These are phyloP conservation scores for Coniochaeta prunicola DNA, from an alignment of 2,329 filamentous ascomycete genomes.

Conservation along the genomic window DNA sequence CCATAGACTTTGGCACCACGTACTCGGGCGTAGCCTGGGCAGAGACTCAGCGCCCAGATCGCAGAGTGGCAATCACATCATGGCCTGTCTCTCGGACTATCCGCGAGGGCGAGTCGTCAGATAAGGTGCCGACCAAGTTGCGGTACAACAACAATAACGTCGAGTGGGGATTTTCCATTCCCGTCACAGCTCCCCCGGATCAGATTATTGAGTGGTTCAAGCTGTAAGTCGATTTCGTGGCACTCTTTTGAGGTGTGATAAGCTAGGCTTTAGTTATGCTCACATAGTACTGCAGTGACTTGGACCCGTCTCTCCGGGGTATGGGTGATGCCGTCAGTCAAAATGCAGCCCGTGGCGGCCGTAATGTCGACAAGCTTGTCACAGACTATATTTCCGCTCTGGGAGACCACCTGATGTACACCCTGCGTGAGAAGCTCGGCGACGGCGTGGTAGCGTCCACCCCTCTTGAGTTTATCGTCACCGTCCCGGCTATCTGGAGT, in stretches of 20 bases:
- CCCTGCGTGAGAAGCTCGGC: slow-evolving; percentile 34
- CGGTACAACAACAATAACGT: slow-evolving; percentile 29
- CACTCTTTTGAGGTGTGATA: not conserved
- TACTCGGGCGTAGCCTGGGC: slow-evolving; percentile 49
- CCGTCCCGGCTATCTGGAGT: slow-evolving; percentile 53
- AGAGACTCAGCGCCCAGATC: slow-evolving; percentile 32
- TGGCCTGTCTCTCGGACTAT: slow-evolving; percentile 34
- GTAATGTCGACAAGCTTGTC: slow-evolving; percentile 30
- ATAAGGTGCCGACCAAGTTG: slow-evolving; percentile 43
- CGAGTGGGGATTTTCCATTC: slow-evolving; percentile 45
- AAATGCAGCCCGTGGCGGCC: slow-evolving; percentile 19
- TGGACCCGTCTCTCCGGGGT: slow-evolving; percentile 27
- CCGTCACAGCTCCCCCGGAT: slow-evolving; percentile 28
- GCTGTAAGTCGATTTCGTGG: slow-evolving; percentile 28
- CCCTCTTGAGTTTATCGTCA: slow-evolving; percentile 46
- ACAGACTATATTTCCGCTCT: slow-evolving; percentile 42
- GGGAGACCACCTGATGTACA: slow-evolving; percentile 38
- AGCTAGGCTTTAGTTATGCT: not conserved
- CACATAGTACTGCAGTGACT: slow-evolving; percentile 17
- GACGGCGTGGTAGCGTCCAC: slow-evolving; percentile 32
- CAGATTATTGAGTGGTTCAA: slow-evolving; percentile 42
- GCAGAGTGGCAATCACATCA: slow-evolving; percentile 31
- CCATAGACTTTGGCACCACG: slow-evolving; percentile 50
- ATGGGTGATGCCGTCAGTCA: slow-evolving; percentile 21
- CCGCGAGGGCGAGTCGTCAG: slow-evolving; percentile 27